Percentiles rank a stretch among this genome's conserved stretches.
Evolutionary conservation across 2,329 filamentous ascomycete species (phyloP).

Genomic region (Pseudocercospora fuligena): DNA sequence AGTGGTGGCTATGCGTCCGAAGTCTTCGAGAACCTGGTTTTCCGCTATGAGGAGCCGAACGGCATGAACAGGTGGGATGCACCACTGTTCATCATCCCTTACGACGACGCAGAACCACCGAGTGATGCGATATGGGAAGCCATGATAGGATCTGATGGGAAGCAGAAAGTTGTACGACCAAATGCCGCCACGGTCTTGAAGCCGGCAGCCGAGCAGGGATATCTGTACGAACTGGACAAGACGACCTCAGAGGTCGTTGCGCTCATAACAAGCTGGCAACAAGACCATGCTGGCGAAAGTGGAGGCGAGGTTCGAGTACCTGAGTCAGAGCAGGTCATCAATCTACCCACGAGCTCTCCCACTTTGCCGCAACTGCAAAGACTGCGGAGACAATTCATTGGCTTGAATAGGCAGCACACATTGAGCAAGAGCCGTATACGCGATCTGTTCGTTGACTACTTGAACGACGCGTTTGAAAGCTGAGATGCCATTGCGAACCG

Average conservation of each 20-base stretch:
- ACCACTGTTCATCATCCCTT: conserved; percentile 77
- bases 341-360: conserved; percentile 70
- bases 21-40: conserved; percentile 80
- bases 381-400: conserved; percentile 76
- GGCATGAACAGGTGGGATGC: conserved; percentile 84
- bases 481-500: conserved; percentile 18
- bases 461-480: conserved; percentile 46
- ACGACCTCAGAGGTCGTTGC: conserved; percentile 78
- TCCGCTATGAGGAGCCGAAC: conserved; percentile 85
- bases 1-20: conserved; percentile 54
- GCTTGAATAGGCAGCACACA: conserved; percentile 70
- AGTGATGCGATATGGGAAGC: conserved; percentile 77
- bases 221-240: conserved; percentile 78
- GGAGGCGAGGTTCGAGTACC: conserved; percentile 63
- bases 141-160: conserved; percentile 63
- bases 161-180: conserved; percentile 69
- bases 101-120: conserved; percentile 72
- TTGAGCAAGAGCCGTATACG: conserved; percentile 46
- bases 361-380: conserved; percentile 75
- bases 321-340: conserved; percentile 60
- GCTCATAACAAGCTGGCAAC: conserved; percentile 70
- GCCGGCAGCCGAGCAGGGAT: conserved; percentile 68
- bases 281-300: conserved; percentile 65
- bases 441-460: conserved; percentile 48
- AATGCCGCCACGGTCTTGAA: conserved; percentile 76